Evolutionary conservation across 306 rosid genomes (phyloP), one percentile per base, ranked within the genome.

Genomic region (Medicago arabica): DNA sequence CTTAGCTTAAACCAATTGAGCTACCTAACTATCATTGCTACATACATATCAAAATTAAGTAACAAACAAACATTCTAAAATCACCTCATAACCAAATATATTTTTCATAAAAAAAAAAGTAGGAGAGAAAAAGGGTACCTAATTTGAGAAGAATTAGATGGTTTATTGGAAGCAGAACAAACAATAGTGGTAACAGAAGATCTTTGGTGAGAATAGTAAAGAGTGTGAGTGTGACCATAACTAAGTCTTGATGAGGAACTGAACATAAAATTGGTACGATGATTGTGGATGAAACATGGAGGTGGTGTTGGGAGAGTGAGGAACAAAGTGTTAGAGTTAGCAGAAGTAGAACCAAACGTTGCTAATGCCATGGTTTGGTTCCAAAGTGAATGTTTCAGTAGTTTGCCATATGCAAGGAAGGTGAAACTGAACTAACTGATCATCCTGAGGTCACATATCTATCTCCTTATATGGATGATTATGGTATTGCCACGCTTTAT

Each of bases 151-250:
- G 97, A 79, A 50, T 91, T n/a, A 23, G 88, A 80, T n/a, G 96
- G 91, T 71, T 95, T 90, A 47, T 92, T 89, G 46, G 96, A 53
- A 74, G 98, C 92, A 44, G 86, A 90, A 80, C 92, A 86, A 16
- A 69, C 68, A 76, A 88, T 5, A 77, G 88, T 55, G 73, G 75
- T 1, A 75, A 78, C 5, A 57, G 82, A 71, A 85, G 78, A 14
- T 54, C 69, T 78, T 78, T 39, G 78, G 38, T 47, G 1, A 41
- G 82, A 60, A 72, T 19, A 75, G 38, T 13, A 70, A 2, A 51
- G 47, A 23, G 28, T 23, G 28, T 23, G 28, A 65, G 74, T 44
- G 50, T 63, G 65, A 41, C 61, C 81, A 78, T 69, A 61, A 21
- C 18, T 63, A 23, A 70, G 1, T 75, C 23, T 12, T 74, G 17